Percentiles rank a stretch among this genome's conserved stretches.
Conservation (phyloP, 805 yeast species). For the Candida orba region DNA sequence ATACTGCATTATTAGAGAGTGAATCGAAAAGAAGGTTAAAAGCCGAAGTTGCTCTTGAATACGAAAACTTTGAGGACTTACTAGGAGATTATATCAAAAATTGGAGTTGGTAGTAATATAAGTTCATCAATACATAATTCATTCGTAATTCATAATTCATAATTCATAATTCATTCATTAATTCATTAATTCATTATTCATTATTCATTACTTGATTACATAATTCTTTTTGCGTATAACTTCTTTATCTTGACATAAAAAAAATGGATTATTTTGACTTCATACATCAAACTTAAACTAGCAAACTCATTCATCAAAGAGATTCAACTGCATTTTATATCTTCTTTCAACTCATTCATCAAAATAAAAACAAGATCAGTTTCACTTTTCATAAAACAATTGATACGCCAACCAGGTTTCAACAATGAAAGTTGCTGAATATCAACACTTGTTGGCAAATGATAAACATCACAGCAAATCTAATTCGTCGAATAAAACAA, state of each 20-base stretch:
- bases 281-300: no score
- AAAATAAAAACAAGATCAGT: no score
- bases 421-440: constrained; percentile 1
- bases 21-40: constrained; percentile 60
- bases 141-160: no score
- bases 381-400: no score
- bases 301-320: no score
- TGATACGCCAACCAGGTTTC: neutral
- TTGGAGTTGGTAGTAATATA: constrained; percentile 20
- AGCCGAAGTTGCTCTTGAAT: constrained; percentile 73
- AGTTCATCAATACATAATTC: neutral
- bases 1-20: constrained; percentile 53
- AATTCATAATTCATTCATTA: no score
- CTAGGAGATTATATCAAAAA: constrained; percentile 21
- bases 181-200: no score
- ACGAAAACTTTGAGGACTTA: constrained; percentile 33
- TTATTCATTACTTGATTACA: neutral
- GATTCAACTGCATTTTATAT: neutral
- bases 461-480: neutral
- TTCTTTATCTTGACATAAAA: neutral
- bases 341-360: neutral
- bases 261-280: neutral
- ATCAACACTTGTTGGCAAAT: constrained; percentile 1
- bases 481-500: no score
- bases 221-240: neutral